A percentile compares a stretch with the other conserved stretches of the same genome.
phyloP scores from a whole-genome alignment of 164 flowering plant species.

The Tetrastigma voinierianum region DNA sequence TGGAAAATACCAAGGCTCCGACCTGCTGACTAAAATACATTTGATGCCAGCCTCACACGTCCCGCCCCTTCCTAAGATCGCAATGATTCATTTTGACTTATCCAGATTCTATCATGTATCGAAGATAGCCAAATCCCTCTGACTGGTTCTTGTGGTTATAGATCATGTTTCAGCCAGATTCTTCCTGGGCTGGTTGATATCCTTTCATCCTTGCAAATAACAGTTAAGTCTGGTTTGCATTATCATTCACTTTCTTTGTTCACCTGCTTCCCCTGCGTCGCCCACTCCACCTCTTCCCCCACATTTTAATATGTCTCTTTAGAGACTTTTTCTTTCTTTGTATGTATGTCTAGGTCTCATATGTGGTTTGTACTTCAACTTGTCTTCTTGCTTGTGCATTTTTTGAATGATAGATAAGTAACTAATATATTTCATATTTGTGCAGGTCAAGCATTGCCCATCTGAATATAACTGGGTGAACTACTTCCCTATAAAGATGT shows the following conservation, averaged over 20 bases:
- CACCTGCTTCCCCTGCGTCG: not conserved
- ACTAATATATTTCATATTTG: constrained; percentile 6
- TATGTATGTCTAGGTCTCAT: not conserved
- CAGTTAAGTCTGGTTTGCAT: constrained; percentile 66
- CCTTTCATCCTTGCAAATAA: constrained; percentile 98
- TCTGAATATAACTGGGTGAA: constrained; percentile 80
- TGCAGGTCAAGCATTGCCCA: constrained; percentile 99
- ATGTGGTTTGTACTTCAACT: too few relatives aligned
- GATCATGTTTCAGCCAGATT: constrained; percentile 92
- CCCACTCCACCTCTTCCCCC: too few relatives aligned
- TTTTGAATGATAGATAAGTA: constrained; percentile 1
- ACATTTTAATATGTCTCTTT: too few relatives aligned
- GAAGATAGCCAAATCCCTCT: not conserved
- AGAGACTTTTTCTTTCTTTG: not conserved
- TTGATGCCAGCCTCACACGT: not conserved
- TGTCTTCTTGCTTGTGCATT: too few relatives aligned
- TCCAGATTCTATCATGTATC: not conserved
- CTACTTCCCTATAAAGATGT: constrained; percentile 87
- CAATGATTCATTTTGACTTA: not conserved
- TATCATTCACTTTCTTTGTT: not conserved
- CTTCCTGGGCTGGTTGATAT: constrained; percentile 85
- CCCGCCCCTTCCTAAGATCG: not conserved
- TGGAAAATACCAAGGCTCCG: too few relatives aligned
- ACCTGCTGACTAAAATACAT: too few relatives aligned
- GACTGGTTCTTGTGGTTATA: constrained; percentile 22